Conservation (phyloP, 441 rosid species). For the Gossypium aridum region DNA sequence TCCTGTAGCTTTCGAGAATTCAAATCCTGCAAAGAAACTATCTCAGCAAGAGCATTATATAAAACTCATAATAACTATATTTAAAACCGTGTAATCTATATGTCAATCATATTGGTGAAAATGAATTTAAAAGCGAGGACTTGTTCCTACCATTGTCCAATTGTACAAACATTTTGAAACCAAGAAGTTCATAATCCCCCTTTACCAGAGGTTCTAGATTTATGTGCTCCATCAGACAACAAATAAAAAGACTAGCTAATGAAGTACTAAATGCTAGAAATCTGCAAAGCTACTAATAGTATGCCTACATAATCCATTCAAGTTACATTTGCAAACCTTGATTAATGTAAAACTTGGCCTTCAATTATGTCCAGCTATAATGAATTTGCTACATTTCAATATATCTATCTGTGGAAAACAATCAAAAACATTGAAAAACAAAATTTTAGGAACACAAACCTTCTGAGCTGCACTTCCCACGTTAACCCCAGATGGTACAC, state of each 20-base stretch:
- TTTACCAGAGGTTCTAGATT: not conserved
- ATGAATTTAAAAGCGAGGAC: not conserved
- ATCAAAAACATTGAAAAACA: not conserved
- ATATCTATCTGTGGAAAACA: not conserved
- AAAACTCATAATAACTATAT: not conserved
- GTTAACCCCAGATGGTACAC: slow-evolving; percentile 36
- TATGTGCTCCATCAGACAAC: not conserved
- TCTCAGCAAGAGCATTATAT: slow-evolving; percentile 9
- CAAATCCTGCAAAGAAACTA: slow-evolving; percentile 38
- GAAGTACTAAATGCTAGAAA: not conserved
- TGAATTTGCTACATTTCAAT: not conserved
- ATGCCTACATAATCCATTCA: not conserved
- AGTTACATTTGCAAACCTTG: not conserved
- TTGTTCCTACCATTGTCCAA: not conserved
- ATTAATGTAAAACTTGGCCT: not conserved
- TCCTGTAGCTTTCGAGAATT: slow-evolving; percentile 24
- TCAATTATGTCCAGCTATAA: not conserved
- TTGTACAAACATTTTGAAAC: not conserved
- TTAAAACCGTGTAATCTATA: not conserved
- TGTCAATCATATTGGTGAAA: not conserved
- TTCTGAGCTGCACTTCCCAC: slow-evolving; percentile 28
- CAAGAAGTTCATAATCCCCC: not conserved
- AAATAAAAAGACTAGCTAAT: not conserved
- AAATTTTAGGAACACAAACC: slow-evolving; percentile 34
- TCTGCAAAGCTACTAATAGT: not conserved